Evolutionary conservation across 78 protist species (phyloP), one percentile per base, ranked within the genome.

Genomic region (Monosiga brevicollis): DNA sequence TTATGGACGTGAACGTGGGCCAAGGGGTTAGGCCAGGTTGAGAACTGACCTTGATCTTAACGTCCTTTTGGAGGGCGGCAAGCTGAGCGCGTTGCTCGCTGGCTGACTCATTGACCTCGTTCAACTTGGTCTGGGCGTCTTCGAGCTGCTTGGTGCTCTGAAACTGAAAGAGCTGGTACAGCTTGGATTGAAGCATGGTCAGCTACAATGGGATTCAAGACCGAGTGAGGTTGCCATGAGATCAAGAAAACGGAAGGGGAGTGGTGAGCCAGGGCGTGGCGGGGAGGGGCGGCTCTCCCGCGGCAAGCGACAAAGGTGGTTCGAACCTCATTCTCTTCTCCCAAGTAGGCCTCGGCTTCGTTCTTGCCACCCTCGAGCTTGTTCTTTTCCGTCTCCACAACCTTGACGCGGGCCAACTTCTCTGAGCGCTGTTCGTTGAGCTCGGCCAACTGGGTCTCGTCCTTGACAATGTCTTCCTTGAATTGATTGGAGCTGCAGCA

Each of bases 321-420:
- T n/a, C n/a, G n/a, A n/a, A n/a, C n/a, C n/a, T 90, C 88, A 10
- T n/a, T 32, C 79, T 95, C 91, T 1, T 40, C 42, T 10, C 22
- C 29, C 29, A 97, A 0, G 82, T 49, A 96, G 70, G 39, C 93
- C 80, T 87, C 95, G 22, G 99, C 99, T 76, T 94, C 98, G 15
- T 25, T 41, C 90, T 94, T 95, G 36, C 94, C 85, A 32, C 81
- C 95, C 80, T 91, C 84, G 32, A 89, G 82, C 2, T 25, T 54
- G 29, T 74, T 76, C 80, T 39, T 40, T 70, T 91, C 92, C 42
- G 76, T 81, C 80, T 87, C 92, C 26, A 82, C 90, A 0, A 43
- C 49, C 75, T 42, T 88, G 42, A 95, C 72, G 36, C 90, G 76
- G 87, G 84, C 40, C 37, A 89, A 42, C 80, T 82, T 42, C 78